Conservation (phyloP, 805 yeast genomes). For the Phaffomyces opuntiae region DNA sequence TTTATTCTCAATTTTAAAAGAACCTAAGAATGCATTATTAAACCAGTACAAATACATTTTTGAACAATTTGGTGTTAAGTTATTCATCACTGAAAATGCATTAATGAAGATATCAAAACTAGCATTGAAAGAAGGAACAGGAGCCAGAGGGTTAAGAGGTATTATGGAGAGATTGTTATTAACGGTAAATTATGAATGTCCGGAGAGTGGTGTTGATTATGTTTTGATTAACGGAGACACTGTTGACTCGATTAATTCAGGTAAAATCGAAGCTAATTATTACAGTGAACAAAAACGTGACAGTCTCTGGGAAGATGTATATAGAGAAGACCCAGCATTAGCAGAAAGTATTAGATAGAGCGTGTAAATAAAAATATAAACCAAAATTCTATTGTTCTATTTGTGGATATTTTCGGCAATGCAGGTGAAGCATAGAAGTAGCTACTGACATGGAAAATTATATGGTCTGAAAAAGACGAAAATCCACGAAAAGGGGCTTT, state of each 20-base stretch:
- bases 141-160: slow-evolving; percentile 54
- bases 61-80: slow-evolving; percentile 42
- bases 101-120: slow-evolving; percentile 39
- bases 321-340: slow-evolving; percentile 34
- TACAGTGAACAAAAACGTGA: slow-evolving; percentile 38
- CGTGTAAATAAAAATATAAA: not conserved
- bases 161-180: slow-evolving; percentile 46
- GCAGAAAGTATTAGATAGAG: slow-evolving; percentile 14
- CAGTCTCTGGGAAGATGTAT: slow-evolving; percentile 33
- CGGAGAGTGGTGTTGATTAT: slow-evolving; percentile 46
- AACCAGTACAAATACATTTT: slow-evolving; percentile 49
- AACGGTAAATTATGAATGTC: slow-evolving; percentile 51
- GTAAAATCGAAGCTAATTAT: slow-evolving; percentile 34
- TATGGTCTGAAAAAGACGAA: too few relatives aligned
- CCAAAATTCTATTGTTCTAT: not conserved
- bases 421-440: too few relatives aligned
- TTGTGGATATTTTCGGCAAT: too few relatives aligned
- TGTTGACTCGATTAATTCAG: slow-evolving; percentile 31
- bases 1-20: slow-evolving; percentile 41
- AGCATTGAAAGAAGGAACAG: slow-evolving; percentile 48
- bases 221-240: slow-evolving; percentile 42
- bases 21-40: slow-evolving; percentile 49
- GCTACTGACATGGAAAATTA: too few relatives aligned
- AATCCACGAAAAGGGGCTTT: too few relatives aligned
- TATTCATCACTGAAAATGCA: slow-evolving; percentile 43